A percentile compares a stretch with the other conserved stretches of the same genome.
Conservation (phyloP, 495 filamentous ascomycete genomes). For the Trichodelitschia bisporula region DNA sequence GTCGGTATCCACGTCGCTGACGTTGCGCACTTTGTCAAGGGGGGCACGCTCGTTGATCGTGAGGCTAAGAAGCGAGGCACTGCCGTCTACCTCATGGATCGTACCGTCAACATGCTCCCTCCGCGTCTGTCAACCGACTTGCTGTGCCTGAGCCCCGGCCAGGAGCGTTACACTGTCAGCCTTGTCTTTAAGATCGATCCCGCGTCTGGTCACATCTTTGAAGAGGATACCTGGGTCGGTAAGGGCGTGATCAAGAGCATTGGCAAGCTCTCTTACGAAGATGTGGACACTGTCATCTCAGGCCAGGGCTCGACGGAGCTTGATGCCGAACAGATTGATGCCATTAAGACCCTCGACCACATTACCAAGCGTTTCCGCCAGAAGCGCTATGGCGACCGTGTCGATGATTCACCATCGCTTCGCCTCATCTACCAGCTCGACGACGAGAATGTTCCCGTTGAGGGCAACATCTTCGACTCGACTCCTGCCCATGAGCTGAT, state of each 20-base stretch:
- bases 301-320: conserved; percentile 31
- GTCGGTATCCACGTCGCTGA: conserved; percentile 91
- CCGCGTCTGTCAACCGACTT: conserved; percentile 62
- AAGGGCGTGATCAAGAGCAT: conserved; percentile 81
- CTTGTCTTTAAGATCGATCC: conserved; percentile 75
- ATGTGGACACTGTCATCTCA: conserved; percentile 57
- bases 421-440: conserved; percentile 85
- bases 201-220: conserved; percentile 46
- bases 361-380: conserved; percentile 76
- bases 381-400: conserved; percentile 52
- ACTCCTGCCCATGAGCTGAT: conserved; percentile 76
- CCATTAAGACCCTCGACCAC: conserved; percentile 49
- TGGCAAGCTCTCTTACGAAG: conserved; percentile 58
- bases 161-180: conserved; percentile 78
- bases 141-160: conserved; percentile 60
- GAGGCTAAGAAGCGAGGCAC: conserved; percentile 97
- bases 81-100: conserved; percentile 78
- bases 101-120: conserved; percentile 76
- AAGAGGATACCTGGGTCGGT: conserved; percentile 78
- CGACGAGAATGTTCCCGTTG: conserved; percentile 91
- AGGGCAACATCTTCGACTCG: conserved; percentile 86
- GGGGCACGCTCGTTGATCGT: conserved; percentile 83
- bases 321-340: conserved; percentile 34
- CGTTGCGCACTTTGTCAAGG: conserved; percentile 90
- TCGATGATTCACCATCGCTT: conserved; percentile 54